Evolutionary conservation across 2,329 filamentous ascomycete genomes (phyloP).

Genomic region (Coleophoma eucalyptorum): DNA sequence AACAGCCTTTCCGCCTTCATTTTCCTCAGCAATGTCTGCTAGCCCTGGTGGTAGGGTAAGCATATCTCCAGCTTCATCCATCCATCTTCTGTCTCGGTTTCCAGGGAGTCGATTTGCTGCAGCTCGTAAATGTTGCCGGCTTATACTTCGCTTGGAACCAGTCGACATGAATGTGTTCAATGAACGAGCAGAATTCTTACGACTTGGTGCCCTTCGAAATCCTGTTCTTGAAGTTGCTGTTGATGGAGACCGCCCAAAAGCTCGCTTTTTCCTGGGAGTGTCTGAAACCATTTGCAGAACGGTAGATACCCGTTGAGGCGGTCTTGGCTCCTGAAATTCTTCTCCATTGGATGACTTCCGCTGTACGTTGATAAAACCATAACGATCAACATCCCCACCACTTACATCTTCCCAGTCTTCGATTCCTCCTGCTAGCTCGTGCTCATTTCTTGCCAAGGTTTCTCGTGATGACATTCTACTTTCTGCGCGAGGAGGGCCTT

Average conservation of each 20-base stretch:
- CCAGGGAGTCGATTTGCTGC: conserved; percentile 57
- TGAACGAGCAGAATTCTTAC: conserved; percentile 54
- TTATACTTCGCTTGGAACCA: conserved; percentile 38
- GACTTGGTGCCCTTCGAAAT: conserved; percentile 38
- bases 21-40: conserved; percentile 52
- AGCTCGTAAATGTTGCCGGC: conserved; percentile 48
- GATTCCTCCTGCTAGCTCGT: conserved; percentile 53
- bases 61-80: conserved; percentile 66
- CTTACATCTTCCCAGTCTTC: conserved; percentile 67
- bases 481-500: conserved; percentile 11
- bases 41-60: conserved; percentile 55
- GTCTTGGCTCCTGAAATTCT: conserved; percentile 28
- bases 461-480: conserved; percentile 22
- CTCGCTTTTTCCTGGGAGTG: conserved; percentile 22
- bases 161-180: conserved; percentile 46
- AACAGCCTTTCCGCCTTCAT: conserved; percentile 45
- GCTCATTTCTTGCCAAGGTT: conserved; percentile 18
- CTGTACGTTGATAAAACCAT: conserved; percentile 59
- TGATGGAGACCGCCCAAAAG: conserved; percentile 23
- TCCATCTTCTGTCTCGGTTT: conserved; percentile 55
- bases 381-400: conserved; percentile 59
- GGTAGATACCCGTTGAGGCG: conserved; percentile 26
- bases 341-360: conserved; percentile 33
- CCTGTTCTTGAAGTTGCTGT: conserved; percentile 12
- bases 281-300: conserved; percentile 25